Evolutionary conservation across 148 eudicot species (phyloP).

Genomic region (Persicaria tinctoria): DNA sequence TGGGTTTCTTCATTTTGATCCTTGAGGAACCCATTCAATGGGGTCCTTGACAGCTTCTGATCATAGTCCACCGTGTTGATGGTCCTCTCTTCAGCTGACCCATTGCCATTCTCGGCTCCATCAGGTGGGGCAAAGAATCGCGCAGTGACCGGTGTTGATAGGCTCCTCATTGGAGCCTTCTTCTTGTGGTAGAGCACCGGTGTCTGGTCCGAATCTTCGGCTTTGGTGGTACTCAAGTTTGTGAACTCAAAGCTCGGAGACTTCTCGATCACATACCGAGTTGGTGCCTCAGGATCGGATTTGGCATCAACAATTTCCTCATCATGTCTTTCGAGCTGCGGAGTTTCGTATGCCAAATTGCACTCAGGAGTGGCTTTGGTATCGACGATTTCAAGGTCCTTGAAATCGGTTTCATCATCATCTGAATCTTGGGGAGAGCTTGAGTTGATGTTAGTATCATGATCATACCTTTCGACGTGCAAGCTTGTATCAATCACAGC

Average conservation of each 20-base stretch:
- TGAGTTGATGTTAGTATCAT: neutral
- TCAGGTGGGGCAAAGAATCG: neutral
- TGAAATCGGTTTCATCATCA: neutral
- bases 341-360: too few species aligned
- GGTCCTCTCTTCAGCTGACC: neutral
- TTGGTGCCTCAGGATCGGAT: too few species aligned
- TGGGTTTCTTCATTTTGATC: neutral
- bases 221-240: neutral
- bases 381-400: conserved; percentile 4
- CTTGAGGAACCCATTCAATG: conserved; percentile 3
- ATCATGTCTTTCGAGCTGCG: too few species aligned
- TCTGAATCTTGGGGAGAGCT: neutral
- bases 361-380: neutral
- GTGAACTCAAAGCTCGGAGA: conserved; percentile 2
- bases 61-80: conserved; percentile 3
- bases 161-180: conserved; percentile 4
- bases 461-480: neutral
- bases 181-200: neutral
- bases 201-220: neutral
- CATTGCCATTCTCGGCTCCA: neutral
- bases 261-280: neutral
- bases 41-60: neutral
- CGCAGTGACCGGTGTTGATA: neutral
- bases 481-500: neutral
- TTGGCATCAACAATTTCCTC: neutral